Conservation (phyloP, 2,329 filamentous ascomycete species). For the Aspergillus sp. region DNA sequence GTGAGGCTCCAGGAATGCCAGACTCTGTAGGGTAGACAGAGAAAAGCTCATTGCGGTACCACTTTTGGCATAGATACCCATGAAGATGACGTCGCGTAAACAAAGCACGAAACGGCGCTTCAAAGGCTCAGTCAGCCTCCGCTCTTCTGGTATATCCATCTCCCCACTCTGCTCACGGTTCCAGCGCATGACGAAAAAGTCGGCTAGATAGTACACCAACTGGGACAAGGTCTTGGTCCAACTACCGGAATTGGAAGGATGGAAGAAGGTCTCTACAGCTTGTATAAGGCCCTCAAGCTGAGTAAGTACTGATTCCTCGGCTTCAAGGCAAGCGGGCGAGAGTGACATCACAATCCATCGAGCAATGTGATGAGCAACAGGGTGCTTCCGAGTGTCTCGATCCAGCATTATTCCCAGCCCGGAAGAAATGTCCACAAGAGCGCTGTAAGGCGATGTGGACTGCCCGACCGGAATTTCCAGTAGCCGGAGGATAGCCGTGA, state of each 20-base stretch:
- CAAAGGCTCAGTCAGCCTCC: slow-evolving; percentile 75
- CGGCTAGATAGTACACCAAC: slow-evolving; percentile 85
- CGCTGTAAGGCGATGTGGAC: slow-evolving; percentile 86
- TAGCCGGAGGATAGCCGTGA: slow-evolving; percentile 83
- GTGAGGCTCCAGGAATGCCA: slow-evolving; percentile 88
- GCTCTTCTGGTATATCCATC: slow-evolving; percentile 78
- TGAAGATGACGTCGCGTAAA: slow-evolving; percentile 89
- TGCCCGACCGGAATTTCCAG: slow-evolving; percentile 97
- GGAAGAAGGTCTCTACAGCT: slow-evolving; percentile 97
- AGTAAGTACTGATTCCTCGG: slow-evolving; percentile 76
- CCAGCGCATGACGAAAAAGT: slow-evolving; percentile 97
- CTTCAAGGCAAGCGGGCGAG: slow-evolving; percentile 76
- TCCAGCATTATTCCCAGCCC: slow-evolving; percentile 86
- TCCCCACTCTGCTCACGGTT: slow-evolving; percentile 93
- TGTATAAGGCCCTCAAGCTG: slow-evolving; percentile 90
- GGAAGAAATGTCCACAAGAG: slow-evolving; percentile 74
- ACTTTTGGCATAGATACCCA: slow-evolving; percentile 97
- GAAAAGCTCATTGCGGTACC: slow-evolving; percentile 89
- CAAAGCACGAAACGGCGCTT: slow-evolving; percentile 88
- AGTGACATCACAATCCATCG: slow-evolving; percentile 91
- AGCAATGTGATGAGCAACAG: slow-evolving; percentile 86
- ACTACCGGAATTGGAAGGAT: slow-evolving; percentile 88
- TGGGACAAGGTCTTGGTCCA: slow-evolving; percentile 93
- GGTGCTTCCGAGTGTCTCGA: slow-evolving; percentile 90
- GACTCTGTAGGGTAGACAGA: slow-evolving; percentile 81